phyloP scores from a whole-genome alignment of 768 basidiomycete species.

The Russula virescens region DNA sequence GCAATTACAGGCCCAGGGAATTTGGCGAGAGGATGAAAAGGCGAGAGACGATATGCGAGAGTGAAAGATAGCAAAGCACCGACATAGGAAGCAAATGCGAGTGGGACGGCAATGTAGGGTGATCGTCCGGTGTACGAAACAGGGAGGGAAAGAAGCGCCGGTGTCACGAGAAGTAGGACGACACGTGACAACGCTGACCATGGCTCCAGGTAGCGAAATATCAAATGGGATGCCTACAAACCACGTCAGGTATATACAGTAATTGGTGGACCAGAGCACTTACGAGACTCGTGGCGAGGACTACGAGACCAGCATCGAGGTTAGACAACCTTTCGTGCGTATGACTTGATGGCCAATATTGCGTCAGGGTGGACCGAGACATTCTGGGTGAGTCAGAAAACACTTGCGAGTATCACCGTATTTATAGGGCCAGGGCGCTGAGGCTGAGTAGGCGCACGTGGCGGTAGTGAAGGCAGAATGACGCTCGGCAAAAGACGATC shows the following conservation, averaged over 20 bases:
- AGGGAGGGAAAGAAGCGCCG: slow-evolving; percentile 5
- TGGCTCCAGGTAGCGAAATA: slow-evolving; percentile 12
- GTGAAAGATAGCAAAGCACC: slow-evolving; percentile 12
- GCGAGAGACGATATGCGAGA: slow-evolving; percentile 42
- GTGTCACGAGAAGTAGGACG: slow-evolving; percentile 3
- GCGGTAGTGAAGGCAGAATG: too few species aligned
- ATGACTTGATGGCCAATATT: neutral
- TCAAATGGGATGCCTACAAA: neutral
- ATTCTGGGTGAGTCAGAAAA: slow-evolving; percentile 32
- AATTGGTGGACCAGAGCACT: neutral
- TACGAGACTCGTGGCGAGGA: slow-evolving; percentile 5
- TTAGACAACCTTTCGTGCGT: neutral
- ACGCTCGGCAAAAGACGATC: too few species aligned
- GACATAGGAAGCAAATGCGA: slow-evolving; percentile 6
- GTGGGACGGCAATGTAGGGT: neutral
- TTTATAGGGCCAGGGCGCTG: too few species aligned
- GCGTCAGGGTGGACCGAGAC: neutral
- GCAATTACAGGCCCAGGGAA: slow-evolving; percentile 45
- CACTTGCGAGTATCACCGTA: neutral
- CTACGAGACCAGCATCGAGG: neutral
- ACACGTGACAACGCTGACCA: neutral
- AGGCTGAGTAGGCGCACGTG: too few species aligned
- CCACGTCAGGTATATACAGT: neutral
- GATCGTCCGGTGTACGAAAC: neutral
- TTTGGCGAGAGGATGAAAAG: slow-evolving; percentile 46